Percentiles rank a stretch among this genome's conserved stretches.
phyloP scores from a whole-genome alignment of 192 early-diverging fungal species.

The Cetraspora pellucida region DNA sequence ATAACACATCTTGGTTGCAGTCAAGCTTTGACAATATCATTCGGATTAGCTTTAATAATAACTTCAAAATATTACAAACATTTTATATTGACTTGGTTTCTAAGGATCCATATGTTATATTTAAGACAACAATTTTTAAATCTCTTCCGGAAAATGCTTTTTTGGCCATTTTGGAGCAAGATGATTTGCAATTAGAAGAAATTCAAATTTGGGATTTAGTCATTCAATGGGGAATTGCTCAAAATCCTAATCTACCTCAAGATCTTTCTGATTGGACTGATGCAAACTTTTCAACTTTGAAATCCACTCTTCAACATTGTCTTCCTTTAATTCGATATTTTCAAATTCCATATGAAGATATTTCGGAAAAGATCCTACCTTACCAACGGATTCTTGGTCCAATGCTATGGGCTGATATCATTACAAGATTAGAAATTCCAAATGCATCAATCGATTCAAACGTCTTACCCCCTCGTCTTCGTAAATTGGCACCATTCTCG shows the following conservation, averaged over 20 bases:
- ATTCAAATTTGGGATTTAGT: conserved; percentile 5
- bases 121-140: background rate
- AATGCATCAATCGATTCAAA: too few relatives aligned
- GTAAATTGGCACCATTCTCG: too few relatives aligned
- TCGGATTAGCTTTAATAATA: background rate
- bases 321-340: conserved; percentile 8
- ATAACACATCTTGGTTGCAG: background rate
- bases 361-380: background rate
- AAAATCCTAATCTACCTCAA: background rate
- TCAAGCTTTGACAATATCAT: background rate
- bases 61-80: background rate
- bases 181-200: conserved; percentile 24
- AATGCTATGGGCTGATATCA: background rate
- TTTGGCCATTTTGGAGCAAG: background rate
- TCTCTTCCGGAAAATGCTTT: background rate
- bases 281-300: background rate
- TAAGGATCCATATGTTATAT: background rate
- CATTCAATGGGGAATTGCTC: conserved; percentile 18
- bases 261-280: background rate
- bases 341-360: background rate
- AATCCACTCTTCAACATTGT: background rate
- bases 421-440: background rate
- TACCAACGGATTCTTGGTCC: background rate
- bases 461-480: too few relatives aligned
- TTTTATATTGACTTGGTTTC: background rate